Evolutionary conservation across 2,329 filamentous ascomycete genomes (phyloP), one percentile per base, ranked within the genome.

Genomic region (Colletotrichum caudatum): DNA sequence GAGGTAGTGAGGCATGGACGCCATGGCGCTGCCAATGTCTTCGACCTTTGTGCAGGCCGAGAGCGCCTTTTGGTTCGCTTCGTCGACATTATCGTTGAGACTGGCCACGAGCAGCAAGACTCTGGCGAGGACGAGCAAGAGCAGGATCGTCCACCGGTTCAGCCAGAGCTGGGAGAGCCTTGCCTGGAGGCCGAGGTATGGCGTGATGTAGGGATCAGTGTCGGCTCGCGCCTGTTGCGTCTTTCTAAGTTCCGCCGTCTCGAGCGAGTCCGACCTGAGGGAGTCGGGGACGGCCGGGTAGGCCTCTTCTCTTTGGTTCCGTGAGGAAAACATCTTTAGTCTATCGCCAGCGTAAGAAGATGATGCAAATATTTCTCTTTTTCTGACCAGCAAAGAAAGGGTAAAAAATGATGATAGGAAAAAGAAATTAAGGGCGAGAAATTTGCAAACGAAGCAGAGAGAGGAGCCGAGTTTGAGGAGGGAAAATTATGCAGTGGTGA

Each of bases 1-100:
- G 79, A 98, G 91, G 83, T 97, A 98, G 82, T 98, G 93, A 69
- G 96, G 96, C 94, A 98, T 97, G 48, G 96, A 98, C 50, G 95
- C 96, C 94, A 99, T 95, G 72, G 94, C 89, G 80, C 94, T 98
- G 74, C 95, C 96, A 76, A 97, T 90, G 75, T 94, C 94, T 84
- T 99, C 95, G 59, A 98, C 95, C 80, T 93, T 93, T 69, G 91
- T 94, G 81, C 96, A 99, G 74, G 95, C 94, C 64, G 93, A 92
- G 64, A 97, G 88, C 33, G 96, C 95, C 85, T 97, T 91, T 67
- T 84, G 82, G 80, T 94, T 92, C 59, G 96, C 95, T 68, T 91
- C 90, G 65, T 82, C 89, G 74, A 98, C 89, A 78, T 95, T 91
- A 76, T 90, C 86, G 78, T 94, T 87, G 74, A 98, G 88, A 76